Base-by-base conservation (phyloP, 2,329 filamentous ascomycete genomes). In the Fusarium bulbicola region DNA sequence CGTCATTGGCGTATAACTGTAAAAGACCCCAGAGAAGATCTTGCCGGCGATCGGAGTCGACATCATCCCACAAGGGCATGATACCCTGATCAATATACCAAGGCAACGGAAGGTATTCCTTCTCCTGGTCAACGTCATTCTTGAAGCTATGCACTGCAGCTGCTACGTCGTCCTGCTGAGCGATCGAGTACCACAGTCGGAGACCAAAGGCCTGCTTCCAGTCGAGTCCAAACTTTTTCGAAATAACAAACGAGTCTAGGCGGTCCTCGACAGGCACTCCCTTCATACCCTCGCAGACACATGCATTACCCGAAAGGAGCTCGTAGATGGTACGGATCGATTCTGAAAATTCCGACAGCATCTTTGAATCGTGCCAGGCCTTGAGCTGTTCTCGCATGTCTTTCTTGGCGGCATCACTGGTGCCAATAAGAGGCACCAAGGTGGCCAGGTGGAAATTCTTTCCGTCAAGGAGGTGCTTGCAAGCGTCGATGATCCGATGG, bases 181-280 rank as follows among this genome's bases (percentile, higher is more conserved):
- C 86, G 45, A 91, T 93, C 49, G 91, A 92, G 80, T 97, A 99
- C 93, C 95, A 98, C 4, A 99, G 86, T 47, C 95, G 91, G 56
- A 99, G 87, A 16, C 94, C 95, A 81, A 99, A 97, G 1, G 95
- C 92, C 79, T 97, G 95, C 80, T 94, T 92, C 96, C 96, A 99
- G 80, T 97, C 93, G 40, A 99, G 86, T 9, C 90, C 90, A 80
- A 98, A 99, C 52, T 92, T 91, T 76, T 93, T 89, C 2, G 94
- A 93, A 73, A 99, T 93, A 60, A 91, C 88, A 79, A 99, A 97
- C 0, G 92, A 92, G 20, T 91, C 88, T 43, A 92, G 88, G 49
- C 93, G 91, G 82, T 98, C 94, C 81, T 98, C 96, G 14, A 92
- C 84, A 3, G 93, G 89, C 12, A 89, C 91, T 6, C 86, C 87